Conservation (phyloP, 768 basidiomycete genomes). For the Serendipita vermifera region DNA sequence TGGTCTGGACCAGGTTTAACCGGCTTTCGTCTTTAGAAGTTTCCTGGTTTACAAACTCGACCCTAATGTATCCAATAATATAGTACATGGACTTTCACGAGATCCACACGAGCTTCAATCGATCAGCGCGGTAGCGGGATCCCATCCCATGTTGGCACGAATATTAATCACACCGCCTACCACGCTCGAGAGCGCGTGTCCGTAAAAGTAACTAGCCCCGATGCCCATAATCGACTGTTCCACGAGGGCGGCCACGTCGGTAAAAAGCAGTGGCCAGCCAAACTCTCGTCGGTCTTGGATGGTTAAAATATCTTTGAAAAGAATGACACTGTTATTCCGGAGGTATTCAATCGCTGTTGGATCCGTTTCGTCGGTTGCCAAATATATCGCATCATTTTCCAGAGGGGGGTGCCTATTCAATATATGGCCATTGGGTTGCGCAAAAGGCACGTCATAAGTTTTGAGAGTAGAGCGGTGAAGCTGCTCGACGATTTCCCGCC, state of each 20-base stretch:
- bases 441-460: too few relatives aligned
- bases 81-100: too few relatives aligned
- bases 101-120: too few relatives aligned
- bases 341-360: constrained; percentile 24
- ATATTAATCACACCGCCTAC: constrained; percentile 29
- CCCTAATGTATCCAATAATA: too few relatives aligned
- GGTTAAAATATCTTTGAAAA: constrained; percentile 32
- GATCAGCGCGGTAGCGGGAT: constrained; percentile 25
- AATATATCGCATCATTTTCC: constrained; percentile 13
- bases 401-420: constrained; percentile 13
- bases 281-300: constrained; percentile 27
- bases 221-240: constrained; percentile 29
- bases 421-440: too few relatives aligned
- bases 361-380: constrained; percentile 30
- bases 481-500: constrained; percentile 19
- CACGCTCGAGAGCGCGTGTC: constrained; percentile 27
- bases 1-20: too few relatives aligned
- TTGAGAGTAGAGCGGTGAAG: too few relatives aligned
- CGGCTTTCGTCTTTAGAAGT: too few relatives aligned
- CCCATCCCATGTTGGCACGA: constrained; percentile 26
- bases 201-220: constrained; percentile 29
- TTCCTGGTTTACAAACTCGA: too few relatives aligned
- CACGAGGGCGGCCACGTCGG: constrained; percentile 31
- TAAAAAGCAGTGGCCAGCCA: constrained; percentile 32
- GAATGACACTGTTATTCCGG: constrained; percentile 26